Evolutionary conservation across 331 rosid genomes (phyloP).

Genomic region (Pyrus hybrid): DNA sequence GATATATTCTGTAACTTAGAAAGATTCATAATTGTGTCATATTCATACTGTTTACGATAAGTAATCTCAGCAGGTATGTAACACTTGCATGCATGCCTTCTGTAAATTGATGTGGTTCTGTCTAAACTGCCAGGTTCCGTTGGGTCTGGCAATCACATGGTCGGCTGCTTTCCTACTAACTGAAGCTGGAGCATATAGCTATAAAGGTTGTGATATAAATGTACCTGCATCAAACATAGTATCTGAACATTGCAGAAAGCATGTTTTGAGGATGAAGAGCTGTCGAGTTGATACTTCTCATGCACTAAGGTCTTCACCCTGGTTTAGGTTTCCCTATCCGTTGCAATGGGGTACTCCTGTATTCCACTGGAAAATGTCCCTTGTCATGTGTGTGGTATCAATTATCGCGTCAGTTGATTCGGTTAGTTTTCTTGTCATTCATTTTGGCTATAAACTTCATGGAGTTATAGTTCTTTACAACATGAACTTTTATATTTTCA

Average conservation of each 20-base stretch:
- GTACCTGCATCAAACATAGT: constrained; percentile 83
- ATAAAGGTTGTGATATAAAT: constrained; percentile 86
- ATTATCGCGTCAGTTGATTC: constrained; percentile 89
- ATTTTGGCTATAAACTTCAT: background rate
- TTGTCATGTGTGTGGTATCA: constrained; percentile 93
- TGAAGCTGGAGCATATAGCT: constrained; percentile 71
- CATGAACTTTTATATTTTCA: background rate
- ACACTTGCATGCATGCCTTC: background rate
- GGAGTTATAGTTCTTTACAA: background rate
- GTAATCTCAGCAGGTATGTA: background rate
- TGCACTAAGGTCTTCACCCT: constrained; percentile 77
- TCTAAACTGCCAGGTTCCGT: constrained; percentile 69
- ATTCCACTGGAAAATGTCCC: constrained; percentile 92
- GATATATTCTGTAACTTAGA: constrained; percentile 69
- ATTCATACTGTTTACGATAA: background rate
- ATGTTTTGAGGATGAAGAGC: constrained; percentile 83
- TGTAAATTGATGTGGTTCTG: constrained; percentile 15
- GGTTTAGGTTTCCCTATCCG: constrained; percentile 99
- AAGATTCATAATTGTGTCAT: background rate
- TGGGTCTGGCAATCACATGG: constrained; percentile 96
- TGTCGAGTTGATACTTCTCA: constrained; percentile 91
- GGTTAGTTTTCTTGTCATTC: constrained; percentile 50
- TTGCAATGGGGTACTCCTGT: constrained; percentile 99
- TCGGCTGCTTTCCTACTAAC: constrained; percentile 85
- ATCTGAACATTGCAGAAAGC: constrained; percentile 87